Evolutionary conservation across 768 basidiomycete genomes (phyloP).

Genomic region (Suillus sp.): DNA sequence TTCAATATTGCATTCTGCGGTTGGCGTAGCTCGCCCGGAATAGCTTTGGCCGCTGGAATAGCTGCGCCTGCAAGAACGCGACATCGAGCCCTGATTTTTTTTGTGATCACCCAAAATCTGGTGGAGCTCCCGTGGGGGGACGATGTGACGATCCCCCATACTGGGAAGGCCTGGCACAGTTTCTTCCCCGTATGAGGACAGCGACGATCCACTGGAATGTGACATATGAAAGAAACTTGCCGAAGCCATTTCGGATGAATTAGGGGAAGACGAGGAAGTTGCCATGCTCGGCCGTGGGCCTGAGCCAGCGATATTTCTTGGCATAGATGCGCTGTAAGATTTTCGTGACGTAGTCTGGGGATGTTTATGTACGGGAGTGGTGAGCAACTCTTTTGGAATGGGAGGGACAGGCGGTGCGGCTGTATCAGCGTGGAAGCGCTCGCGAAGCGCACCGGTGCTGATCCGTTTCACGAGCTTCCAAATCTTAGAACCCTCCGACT

Average conservation of each 20-base stretch:
- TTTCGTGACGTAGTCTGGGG: not conserved
- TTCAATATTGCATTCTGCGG: constrained; percentile 14
- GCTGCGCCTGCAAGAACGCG: constrained; percentile 23
- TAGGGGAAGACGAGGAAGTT: constrained; percentile 63
- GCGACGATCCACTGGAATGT: constrained; percentile 52
- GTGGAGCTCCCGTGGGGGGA: constrained; percentile 57
- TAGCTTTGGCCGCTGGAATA: constrained; percentile 18
- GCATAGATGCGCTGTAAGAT: constrained; percentile 9
- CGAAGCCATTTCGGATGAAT: constrained; percentile 58
- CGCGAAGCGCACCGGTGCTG: constrained; percentile 63
- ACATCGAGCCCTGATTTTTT: not conserved
- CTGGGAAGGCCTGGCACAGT: constrained; percentile 41
- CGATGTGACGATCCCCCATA: constrained; percentile 45
- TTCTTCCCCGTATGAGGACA: constrained; percentile 55
- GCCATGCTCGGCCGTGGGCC: constrained; percentile 46
- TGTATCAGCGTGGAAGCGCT: constrained; percentile 38
- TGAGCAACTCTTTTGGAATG: constrained; percentile 48
- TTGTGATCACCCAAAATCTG: constrained; percentile 36
- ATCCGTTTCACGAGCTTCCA: constrained; percentile 76
- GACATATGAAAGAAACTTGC: constrained; percentile 53
- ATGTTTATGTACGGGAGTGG: not conserved
- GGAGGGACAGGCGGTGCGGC: constrained; percentile 61
- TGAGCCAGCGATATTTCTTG: constrained; percentile 19
- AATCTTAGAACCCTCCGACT: constrained; percentile 45
- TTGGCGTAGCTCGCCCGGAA: constrained; percentile 22